Evolutionary conservation across 768 basidiomycete genomes (phyloP), one percentile per base, ranked within the genome.

Genomic region (Ephemerocybe angulata): DNA sequence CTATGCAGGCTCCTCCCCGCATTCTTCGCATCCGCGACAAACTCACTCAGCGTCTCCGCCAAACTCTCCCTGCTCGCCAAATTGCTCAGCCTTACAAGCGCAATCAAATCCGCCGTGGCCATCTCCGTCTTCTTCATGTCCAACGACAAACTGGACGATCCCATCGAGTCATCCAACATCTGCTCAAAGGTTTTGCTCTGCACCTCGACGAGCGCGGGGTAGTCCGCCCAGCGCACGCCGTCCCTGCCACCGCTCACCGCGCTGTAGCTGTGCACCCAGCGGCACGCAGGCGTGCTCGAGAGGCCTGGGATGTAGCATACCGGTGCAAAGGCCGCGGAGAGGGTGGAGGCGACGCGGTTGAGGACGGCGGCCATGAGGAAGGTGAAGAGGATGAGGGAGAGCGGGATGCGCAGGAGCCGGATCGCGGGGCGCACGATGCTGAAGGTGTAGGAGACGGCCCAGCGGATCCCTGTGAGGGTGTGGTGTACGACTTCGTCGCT

Each of bases 71-170:
- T 82, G 22, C 81, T 80, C 55, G 72, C 79, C 62, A 92, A 66
- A 15, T 85, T 72, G 65, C 89, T 91, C 56, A 78, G 68, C 15
- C 76, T 76, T 15, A 90, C 84, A 27, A 88, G 73, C 4, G 81
- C 76, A 13, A 80, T 71, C 50, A 92, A 73, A 63, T 92, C 89
- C 22, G 68, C 72, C 1, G 85, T 87, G 13, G 88, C 90, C 80
- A 90, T 84, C 60, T 90, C 85, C 13, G 87, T 84, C 65, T 84
- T 85, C 69, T 88, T 83, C 58, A 92, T 79, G 53, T 88, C 81
- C 41, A 88, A 63, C 4, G 86, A 81, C 33, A 92, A 65, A 0
- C 82, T 79, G 21, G 38, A 13, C 1, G 19, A 15, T 2, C 85
- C 83, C 0, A 78, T 74, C 0, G 84, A 74, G 43, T 83, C 81